Base-by-base conservation (phyloP, 257 asterid species). In the Paraleonurus japonicus region DNA sequence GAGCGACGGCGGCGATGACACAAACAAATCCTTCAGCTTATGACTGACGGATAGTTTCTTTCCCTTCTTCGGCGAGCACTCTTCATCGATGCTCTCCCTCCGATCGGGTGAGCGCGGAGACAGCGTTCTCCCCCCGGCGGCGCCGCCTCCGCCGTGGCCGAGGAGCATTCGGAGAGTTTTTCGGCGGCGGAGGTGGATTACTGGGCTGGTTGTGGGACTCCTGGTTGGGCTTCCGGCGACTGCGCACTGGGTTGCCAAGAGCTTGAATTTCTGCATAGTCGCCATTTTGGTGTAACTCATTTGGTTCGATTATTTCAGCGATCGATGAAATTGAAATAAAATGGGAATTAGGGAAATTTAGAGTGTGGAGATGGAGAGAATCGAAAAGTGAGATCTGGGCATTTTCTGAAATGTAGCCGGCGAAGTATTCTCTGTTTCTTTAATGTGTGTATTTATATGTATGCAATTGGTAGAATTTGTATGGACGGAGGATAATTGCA, bases 111-210 rank as follows among this genome's bases (percentile, higher is more conserved):
- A 78, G 16, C 75, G 72, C 19, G 68, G 57, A 0, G 71, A 62
- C 22, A 67, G 73, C 73, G 73, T 62, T 48, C 79, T 53, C 13
- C 78, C 76, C 6, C 54, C 76, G 0, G 81, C 80, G 81, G 80
- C 78, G 0, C 78, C 81, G 81, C 80, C 79, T 0, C 83, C 84
- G 55, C 76, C 75, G 39, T 90, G 89, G 51, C 78, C 75, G 78
- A 91, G 96, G 7, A 91, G 81, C 97, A 89, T 91, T 2, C 96
- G 89, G 12, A 91, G 95, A 2, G 97, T 91, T 75, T 81, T 91
- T 24, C 92, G 80, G 54, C 96, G 85, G 76, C 97, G 97, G 80
- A 91, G 91, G 72, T 92, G 96, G 71, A 89, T 82, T 15, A 89
- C 92, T 1, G 96, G 97, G 83, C 96, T 89, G 2, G 95, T 51